Conservation (phyloP, 352 stramenopile genomes). For the Phytophthora nicotianae region DNA sequence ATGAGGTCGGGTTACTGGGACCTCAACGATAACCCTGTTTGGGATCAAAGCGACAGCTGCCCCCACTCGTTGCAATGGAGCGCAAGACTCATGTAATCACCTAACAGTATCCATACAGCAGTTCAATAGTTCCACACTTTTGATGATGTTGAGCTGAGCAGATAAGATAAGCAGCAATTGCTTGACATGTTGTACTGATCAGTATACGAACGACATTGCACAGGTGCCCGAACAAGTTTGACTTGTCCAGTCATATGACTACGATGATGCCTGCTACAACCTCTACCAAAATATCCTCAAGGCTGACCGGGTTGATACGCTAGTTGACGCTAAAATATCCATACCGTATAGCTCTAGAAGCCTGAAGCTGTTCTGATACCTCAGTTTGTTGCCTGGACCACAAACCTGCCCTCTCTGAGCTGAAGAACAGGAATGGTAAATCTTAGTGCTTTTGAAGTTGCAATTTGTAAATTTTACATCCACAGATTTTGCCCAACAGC, state of each 20-base stretch:
- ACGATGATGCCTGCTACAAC: neutral
- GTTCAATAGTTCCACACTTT: neutral
- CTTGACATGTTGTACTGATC: neutral
- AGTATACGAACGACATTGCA: neutral
- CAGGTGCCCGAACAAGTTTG: neutral
- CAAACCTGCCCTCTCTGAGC: too few relatives aligned
- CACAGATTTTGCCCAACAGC: too few relatives aligned
- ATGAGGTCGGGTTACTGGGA: conserved; percentile 12
- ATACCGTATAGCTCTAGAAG: too few relatives aligned
- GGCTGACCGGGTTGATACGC: neutral
- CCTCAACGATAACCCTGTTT: neutral
- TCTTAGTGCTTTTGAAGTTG: too few relatives aligned
- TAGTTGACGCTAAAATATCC: neutral
- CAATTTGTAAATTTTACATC: too few relatives aligned
- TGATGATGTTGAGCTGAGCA: neutral
- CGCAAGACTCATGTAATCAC: neutral
- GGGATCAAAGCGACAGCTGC: neutral
- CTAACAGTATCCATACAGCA: too few relatives aligned
- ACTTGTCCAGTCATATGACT: neutral
- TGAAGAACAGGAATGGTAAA: too few relatives aligned
- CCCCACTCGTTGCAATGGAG: neutral
- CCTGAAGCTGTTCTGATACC: too few relatives aligned
- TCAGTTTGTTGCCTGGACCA: too few relatives aligned
- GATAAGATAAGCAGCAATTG: neutral
- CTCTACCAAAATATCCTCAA: neutral